Evolutionary conservation across 78 protist species (phyloP).

Genomic region (Bodo saltans): DNA sequence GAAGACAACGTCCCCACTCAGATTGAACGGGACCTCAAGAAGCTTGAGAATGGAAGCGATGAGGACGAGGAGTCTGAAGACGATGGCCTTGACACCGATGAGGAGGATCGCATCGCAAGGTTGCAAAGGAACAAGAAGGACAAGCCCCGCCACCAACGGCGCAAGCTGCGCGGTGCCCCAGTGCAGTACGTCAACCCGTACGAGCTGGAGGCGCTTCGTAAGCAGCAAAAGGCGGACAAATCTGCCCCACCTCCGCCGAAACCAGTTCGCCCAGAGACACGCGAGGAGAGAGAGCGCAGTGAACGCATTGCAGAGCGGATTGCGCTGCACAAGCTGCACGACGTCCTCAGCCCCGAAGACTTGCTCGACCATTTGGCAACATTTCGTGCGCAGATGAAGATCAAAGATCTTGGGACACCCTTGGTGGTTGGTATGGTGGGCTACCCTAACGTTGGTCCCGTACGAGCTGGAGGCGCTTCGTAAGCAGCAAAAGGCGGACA

Average conservation of each 20-base stretch:
- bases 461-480: background rate
- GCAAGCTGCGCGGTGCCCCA: background rate
- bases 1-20: no score
- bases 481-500: background rate
- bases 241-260: conserved; percentile 7
- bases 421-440: conserved; percentile 84
- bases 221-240: background rate
- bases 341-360: conserved; percentile 7
- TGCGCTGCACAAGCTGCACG: background rate
- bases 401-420: background rate
- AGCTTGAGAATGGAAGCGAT: background rate
- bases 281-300: background rate
- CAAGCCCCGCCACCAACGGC: background rate
- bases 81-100: background rate
- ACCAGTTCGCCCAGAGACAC: no score
- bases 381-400: background rate
- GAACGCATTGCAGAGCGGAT: background rate
- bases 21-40: no score
- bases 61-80: background rate
- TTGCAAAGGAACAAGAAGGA: background rate
- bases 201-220: background rate
- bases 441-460: conserved; percentile 95
- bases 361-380: background rate
- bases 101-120: background rate
- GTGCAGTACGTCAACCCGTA: background rate